Percentiles rank a stretch among this genome's conserved stretches.
Conservation (phyloP, 176 grass and related monocot genomes). For the Elaeis guineensis region DNA sequence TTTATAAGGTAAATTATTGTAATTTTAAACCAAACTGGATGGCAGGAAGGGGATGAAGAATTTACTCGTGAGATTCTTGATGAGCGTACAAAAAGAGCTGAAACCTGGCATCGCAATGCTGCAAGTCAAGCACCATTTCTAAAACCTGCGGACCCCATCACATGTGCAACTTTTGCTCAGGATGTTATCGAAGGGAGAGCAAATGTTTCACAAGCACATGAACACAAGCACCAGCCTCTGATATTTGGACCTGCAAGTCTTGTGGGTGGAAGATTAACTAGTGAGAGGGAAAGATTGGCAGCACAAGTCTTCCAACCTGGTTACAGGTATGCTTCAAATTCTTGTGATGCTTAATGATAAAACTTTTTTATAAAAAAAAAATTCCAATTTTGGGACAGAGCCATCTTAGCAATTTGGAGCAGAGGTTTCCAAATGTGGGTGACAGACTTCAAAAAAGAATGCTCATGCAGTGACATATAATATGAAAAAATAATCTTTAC, state of each 20-base stretch:
- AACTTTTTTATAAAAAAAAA: background rate
- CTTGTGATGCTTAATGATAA: background rate
- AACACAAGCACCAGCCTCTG: slow-evolving; percentile 88
- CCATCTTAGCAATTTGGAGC: no score
- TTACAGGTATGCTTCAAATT: slow-evolving; percentile 48
- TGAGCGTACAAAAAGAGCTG: slow-evolving; percentile 48
- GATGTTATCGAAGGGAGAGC: slow-evolving; percentile 92
- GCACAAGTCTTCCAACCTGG: slow-evolving; percentile 94
- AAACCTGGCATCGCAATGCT: slow-evolving; percentile 83
- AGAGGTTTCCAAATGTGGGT: no score
- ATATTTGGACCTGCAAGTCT: slow-evolving; percentile 93
- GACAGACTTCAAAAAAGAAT: no score
- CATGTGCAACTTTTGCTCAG: slow-evolving; percentile 92
- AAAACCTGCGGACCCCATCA: slow-evolving; percentile 88
- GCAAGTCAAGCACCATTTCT: slow-evolving; percentile 40
- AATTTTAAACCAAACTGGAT: background rate
- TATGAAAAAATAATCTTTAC: no score
- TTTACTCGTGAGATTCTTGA: slow-evolving; percentile 86
- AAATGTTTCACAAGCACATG: slow-evolving; percentile 71
- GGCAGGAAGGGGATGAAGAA: slow-evolving; percentile 44
- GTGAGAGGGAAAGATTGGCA: slow-evolving; percentile 62
- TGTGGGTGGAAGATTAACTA: slow-evolving; percentile 52
- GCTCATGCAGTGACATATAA: no score
- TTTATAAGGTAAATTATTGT: no score
- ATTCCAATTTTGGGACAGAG: background rate